phyloP scores from a whole-genome alignment of 441 rosid species.

The Gossypium aridum region DNA sequence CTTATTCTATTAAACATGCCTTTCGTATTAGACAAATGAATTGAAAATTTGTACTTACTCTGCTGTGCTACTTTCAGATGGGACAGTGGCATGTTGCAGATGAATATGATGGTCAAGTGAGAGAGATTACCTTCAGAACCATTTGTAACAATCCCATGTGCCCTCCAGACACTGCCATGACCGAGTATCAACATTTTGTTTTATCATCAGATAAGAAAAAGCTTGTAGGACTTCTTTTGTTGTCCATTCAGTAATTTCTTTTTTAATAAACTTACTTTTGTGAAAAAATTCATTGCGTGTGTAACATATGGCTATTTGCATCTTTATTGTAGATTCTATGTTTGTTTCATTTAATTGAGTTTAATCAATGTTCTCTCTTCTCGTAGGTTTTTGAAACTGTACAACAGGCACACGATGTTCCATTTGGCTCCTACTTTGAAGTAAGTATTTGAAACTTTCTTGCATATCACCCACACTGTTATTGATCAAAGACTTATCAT shows the following conservation, averaged over 20 bases:
- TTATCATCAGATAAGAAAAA: constrained; percentile 67
- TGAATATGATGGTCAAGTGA: constrained; percentile 93
- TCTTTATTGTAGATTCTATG: not conserved
- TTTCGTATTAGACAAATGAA: not conserved
- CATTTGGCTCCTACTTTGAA: constrained; percentile 96
- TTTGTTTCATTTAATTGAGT: not conserved
- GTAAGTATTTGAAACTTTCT: constrained; percentile 23
- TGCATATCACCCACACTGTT: too few relatives aligned
- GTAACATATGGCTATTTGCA: not conserved
- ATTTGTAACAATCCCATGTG: constrained; percentile 97
- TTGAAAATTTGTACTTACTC: constrained; percentile 15
- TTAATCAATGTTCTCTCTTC: constrained; percentile 3
- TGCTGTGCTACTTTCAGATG: constrained; percentile 46
- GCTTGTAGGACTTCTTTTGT: constrained; percentile 39
- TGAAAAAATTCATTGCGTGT: not conserved
- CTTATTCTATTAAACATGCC: not conserved
- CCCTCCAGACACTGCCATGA: constrained; percentile 96
- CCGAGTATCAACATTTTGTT: constrained; percentile 89
- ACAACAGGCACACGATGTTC: constrained; percentile 95
- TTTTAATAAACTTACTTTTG: not conserved
- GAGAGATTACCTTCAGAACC: constrained; percentile 87
- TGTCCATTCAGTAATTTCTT: not conserved
- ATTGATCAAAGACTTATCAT: too few relatives aligned
- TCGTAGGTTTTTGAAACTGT: constrained; percentile 89
- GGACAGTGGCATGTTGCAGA: constrained; percentile 93